These are phyloP conservation scores for Spathaspora girioi DNA, from an alignment of 805 yeast genomes.

Conservation along the genomic window DNA sequence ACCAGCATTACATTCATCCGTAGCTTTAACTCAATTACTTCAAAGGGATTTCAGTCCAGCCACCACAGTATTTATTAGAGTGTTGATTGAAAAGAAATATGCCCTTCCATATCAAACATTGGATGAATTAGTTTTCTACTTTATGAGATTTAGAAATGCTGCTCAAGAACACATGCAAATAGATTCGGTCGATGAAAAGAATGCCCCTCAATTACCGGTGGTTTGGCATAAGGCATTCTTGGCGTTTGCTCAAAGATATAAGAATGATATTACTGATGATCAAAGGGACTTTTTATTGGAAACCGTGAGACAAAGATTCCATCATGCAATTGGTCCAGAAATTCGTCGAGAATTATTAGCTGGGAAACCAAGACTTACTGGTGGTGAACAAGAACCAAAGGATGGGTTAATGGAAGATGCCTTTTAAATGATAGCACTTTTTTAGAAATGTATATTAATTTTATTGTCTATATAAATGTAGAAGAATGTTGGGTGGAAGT, in stretches of 20 bases:
- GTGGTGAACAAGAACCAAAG: constrained; percentile 14
- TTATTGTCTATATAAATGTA: constrained; percentile 2
- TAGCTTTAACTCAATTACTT: constrained; percentile 81
- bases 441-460: neutral
- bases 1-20: constrained; percentile 94
- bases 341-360: constrained; percentile 90
- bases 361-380: constrained; percentile 58
- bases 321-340: constrained; percentile 86
- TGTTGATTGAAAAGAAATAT: constrained; percentile 87
- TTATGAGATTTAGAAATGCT: constrained; percentile 80
- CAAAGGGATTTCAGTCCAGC: constrained; percentile 84
- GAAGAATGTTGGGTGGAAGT: neutral
- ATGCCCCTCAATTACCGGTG: constrained; percentile 71
- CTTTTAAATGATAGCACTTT: constrained; percentile 14
- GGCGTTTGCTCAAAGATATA: constrained; percentile 92
- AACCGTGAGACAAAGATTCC: constrained; percentile 86
- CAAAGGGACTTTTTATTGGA: constrained; percentile 93
- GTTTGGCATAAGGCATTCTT: constrained; percentile 97
- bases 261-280: constrained; percentile 97
- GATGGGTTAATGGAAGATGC: constrained; percentile 40
- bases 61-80: constrained; percentile 83
- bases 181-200: constrained; percentile 33
- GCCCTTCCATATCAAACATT: constrained; percentile 96
- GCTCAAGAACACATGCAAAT: constrained; percentile 28
- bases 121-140: constrained; percentile 90